Base-by-base conservation (phyloP, 441 rosid genomes). In the Syzygium syzygioides region DNA sequence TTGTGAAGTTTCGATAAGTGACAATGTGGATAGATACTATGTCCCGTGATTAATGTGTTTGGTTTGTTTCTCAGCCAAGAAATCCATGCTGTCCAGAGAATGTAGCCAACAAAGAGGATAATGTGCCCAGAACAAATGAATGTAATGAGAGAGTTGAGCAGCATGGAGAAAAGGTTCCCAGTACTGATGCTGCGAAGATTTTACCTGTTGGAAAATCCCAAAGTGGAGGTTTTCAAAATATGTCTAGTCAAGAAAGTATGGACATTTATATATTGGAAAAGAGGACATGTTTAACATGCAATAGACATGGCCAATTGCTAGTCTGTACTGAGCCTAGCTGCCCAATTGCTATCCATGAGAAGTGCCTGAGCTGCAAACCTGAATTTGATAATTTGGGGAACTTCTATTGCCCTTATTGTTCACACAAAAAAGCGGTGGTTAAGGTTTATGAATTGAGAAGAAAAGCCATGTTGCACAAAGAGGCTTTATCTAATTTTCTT, bases 351-450 rank as follows among this genome's bases (percentile, higher is more conserved):
- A 53, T 94, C 56, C 96, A 95, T 79, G 91, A 90, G 87, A 91
- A 86, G 11, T 94, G 96, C 88, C 60, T 85, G 85, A 79, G 55
- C 57, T 26, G 30, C 85, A 89, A 89, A 62, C 93, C 93, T 28
- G 85, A 87, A 53, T 91, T 91, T 50, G 94, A 95, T 90, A 92
- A 91, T 5, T 66, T 50, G 48, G 97, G 95, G 0, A 92, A 91
- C 19, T 94, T 94, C 89, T 93, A 90, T 37, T 94, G 98, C 85
- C 94, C 96, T 28, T 94, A 95, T 41, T 95, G 97, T 91, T 91
- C 93, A 91, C 94, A 95, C 91, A 95, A 93, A 88, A 88, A 89
- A 87, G 86, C 88, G 37, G 52, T 89, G 59, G 57, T 57, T 4
- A 91, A 89, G 94, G 87, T 87, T 18, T 20, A 55, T 85, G 90